Evolutionary conservation across 306 rosid genomes (phyloP).

Genomic region (Begonia fuchsioides): DNA sequence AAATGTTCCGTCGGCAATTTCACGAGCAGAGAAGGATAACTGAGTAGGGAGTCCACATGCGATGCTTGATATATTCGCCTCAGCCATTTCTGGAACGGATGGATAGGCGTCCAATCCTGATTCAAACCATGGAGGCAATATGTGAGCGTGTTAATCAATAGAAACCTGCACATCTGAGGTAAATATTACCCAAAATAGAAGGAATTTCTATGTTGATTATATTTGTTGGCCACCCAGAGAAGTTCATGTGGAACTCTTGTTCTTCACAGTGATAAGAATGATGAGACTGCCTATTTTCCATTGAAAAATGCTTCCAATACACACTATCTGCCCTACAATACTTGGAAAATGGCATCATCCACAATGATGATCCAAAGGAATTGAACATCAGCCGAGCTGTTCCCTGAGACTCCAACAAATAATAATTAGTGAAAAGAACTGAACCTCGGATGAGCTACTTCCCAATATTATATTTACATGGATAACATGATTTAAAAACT

Average conservation of each 20-base stretch:
- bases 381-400: slow-evolving; percentile 86
- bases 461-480: too few relatives aligned
- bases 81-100: slow-evolving; percentile 40
- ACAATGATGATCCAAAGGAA: slow-evolving; percentile 80
- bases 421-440: neutral
- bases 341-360: slow-evolving; percentile 98
- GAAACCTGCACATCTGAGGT: slow-evolving; percentile 6
- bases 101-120: slow-evolving; percentile 74
- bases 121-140: slow-evolving; percentile 9
- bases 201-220: slow-evolving; percentile 86
- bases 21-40: slow-evolving; percentile 90
- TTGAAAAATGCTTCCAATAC: slow-evolving; percentile 57
- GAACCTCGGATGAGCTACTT: too few relatives aligned
- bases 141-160: slow-evolving; percentile 10
- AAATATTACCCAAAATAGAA: slow-evolving; percentile 39
- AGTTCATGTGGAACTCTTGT: slow-evolving; percentile 35
- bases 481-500: too few relatives aligned
- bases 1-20: slow-evolving; percentile 85
- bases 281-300: slow-evolving; percentile 17
- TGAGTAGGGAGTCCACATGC: slow-evolving; percentile 95
- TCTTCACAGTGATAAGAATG: slow-evolving; percentile 64
- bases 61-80: slow-evolving; percentile 49
- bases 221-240: slow-evolving; percentile 94
- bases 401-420: slow-evolving; percentile 62
- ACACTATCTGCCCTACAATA: slow-evolving; percentile 56